phyloP scores from a whole-genome alignment of 2,329 filamentous ascomycete species.

The Coniella lustricola region DNA sequence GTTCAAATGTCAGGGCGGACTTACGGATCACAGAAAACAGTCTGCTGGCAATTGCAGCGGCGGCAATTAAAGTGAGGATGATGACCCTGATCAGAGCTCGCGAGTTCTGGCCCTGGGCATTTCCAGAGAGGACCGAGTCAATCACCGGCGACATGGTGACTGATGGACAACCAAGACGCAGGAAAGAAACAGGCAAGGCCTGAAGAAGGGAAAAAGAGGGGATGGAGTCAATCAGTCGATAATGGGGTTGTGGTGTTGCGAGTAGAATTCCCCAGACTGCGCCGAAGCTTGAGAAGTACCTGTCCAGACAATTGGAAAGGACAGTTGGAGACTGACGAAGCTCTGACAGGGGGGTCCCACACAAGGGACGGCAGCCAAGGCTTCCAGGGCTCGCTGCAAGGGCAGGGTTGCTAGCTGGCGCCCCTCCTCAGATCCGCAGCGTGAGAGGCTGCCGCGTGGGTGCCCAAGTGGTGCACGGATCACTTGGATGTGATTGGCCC shows the following conservation, averaged over 20 bases:
- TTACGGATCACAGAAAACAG: slow-evolving; percentile 97
- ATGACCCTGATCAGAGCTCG: slow-evolving; percentile 79
- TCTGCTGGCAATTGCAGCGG: slow-evolving; percentile 83
- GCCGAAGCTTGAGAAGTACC: slow-evolving; percentile 3
- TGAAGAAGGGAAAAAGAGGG: slow-evolving; percentile 10
- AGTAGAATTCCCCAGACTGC: slow-evolving; percentile 4
- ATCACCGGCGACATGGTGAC: slow-evolving; percentile 38
- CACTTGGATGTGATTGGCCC: too few species aligned
- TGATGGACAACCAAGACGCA: slow-evolving; percentile 15
- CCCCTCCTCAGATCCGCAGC: not conserved
- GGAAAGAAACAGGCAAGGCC: slow-evolving; percentile 15
- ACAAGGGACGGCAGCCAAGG: slow-evolving; percentile 13
- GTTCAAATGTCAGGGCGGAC: slow-evolving; percentile 28
- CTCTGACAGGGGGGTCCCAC: slow-evolving; percentile 9
- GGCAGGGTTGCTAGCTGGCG: not conserved
- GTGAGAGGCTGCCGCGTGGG: too few species aligned
- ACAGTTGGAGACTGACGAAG: slow-evolving; percentile 18
- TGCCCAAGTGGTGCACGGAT: too few species aligned
- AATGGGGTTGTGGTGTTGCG: slow-evolving; percentile 2
- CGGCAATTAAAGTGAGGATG: slow-evolving; percentile 87
- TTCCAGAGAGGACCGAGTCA: slow-evolving; percentile 60
- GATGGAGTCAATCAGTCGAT: slow-evolving; percentile 5
- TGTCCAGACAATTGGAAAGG: slow-evolving; percentile 16
- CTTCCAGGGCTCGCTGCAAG: slow-evolving; percentile 12
- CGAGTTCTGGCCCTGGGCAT: slow-evolving; percentile 72